phyloP scores from a whole-genome alignment of 768 basidiomycete species.

The Hemileccinum impolitum region DNA sequence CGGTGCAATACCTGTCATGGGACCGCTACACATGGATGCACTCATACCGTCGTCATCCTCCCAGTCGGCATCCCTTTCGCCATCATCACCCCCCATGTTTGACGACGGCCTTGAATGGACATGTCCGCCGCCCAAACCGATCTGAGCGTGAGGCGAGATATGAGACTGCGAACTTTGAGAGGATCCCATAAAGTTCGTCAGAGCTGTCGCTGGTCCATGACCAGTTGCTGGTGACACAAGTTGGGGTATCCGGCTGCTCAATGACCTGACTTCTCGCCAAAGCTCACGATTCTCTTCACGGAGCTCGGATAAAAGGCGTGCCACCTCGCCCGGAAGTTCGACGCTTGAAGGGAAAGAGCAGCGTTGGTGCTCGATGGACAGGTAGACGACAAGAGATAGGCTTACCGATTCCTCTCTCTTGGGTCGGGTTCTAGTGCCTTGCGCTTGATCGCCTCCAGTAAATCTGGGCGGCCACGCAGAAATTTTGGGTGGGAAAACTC shows the following conservation, averaged over 20 bases:
- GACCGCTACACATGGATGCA: slow-evolving; percentile 1
- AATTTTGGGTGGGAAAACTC: slow-evolving; percentile 89
- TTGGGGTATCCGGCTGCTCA: slow-evolving; percentile 24
- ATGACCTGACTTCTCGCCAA: slow-evolving; percentile 35
- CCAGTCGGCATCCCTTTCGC: slow-evolving; percentile 26
- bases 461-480: slow-evolving; percentile 72
- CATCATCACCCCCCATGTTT: slow-evolving; percentile 24
- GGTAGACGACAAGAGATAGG: background rate
- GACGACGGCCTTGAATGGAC: slow-evolving; percentile 28
- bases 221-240: background rate
- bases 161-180: slow-evolving; percentile 10
- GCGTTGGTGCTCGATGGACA: slow-evolving; percentile 1
- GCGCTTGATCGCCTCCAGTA: slow-evolving; percentile 83
- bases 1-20: slow-evolving; percentile 12
- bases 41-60: slow-evolving; percentile 27
- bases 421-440: slow-evolving; percentile 83
- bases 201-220: slow-evolving; percentile 1
- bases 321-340: slow-evolving; percentile 78
- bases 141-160: slow-evolving; percentile 5
- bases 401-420: slow-evolving; percentile 34
- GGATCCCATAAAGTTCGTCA: slow-evolving; percentile 9
- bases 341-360: slow-evolving; percentile 46
- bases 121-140: slow-evolving; percentile 14
- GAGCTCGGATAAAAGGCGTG: slow-evolving; percentile 51
- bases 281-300: slow-evolving; percentile 69